These are phyloP conservation scores for Phytophthora pini DNA, from an alignment of 352 stramenopile genomes.

Conservation along the genomic window DNA sequence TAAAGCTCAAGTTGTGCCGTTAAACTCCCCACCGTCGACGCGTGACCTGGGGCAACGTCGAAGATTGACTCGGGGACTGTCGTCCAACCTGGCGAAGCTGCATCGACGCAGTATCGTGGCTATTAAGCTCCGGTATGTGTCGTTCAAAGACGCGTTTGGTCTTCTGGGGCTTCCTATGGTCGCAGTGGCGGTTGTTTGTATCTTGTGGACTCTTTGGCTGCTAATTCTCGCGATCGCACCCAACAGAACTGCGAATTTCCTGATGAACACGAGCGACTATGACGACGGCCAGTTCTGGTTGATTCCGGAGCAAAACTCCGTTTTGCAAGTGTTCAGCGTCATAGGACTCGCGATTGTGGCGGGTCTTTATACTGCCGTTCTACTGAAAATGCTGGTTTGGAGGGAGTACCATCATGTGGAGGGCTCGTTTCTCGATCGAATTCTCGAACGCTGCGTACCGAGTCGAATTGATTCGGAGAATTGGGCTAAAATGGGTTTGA, in stretches of 20 bases:
- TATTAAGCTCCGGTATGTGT: constrained; percentile 17
- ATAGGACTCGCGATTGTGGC: constrained; percentile 15
- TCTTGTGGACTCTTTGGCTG: constrained; percentile 43
- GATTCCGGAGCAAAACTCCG: constrained; percentile 25
- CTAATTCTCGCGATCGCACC: constrained; percentile 35
- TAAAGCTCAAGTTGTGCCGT: constrained; percentile 11
- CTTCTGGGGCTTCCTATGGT: constrained; percentile 29
- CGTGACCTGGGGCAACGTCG: not conserved
- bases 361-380: constrained; percentile 17
- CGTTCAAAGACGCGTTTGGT: constrained; percentile 34
- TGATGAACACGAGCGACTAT: constrained; percentile 44
- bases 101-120: constrained; percentile 15
- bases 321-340: constrained; percentile 20
- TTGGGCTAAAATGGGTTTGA: constrained; percentile 5
- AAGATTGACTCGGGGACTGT: not conserved
- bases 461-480: constrained; percentile 2
- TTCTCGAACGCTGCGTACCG: constrained; percentile 8
- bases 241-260: constrained; percentile 39
- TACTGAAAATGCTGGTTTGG: constrained; percentile 38
- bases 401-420: constrained; percentile 16
- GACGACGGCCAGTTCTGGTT: constrained; percentile 51
- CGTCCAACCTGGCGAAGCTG: not conserved
- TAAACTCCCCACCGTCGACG: not conserved
- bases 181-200: constrained; percentile 28
- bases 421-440: constrained; percentile 6